These are phyloP conservation scores for Lentithecium fluviatile DNA, from an alignment of 495 filamentous ascomycete species.

Conservation along the genomic window DNA sequence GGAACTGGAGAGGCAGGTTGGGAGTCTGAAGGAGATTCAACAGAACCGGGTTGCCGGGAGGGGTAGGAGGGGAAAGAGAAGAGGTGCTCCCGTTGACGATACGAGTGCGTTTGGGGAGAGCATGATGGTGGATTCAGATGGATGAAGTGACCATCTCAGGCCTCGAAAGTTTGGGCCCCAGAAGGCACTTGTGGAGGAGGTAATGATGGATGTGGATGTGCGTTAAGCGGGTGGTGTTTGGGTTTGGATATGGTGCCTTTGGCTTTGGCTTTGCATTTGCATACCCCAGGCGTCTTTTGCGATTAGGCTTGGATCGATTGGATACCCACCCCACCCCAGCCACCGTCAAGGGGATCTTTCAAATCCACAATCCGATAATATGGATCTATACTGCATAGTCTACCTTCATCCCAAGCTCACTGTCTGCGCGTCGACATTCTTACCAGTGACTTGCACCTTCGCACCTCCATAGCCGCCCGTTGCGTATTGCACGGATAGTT, in stretches of 20 bases:
- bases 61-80: conserved; percentile 20
- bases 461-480: neutral
- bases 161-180: too few relatives aligned
- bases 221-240: neutral
- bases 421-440: neutral
- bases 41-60: conserved; percentile 22
- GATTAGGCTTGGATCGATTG: too few relatives aligned
- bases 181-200: too few relatives aligned
- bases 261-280: neutral
- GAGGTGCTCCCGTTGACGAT: conserved; percentile 12
- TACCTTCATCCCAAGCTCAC: neutral
- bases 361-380: conserved; percentile 2
- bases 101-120: conserved; percentile 31
- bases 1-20: conserved; percentile 36
- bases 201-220: too few relatives aligned
- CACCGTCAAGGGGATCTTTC: too few relatives aligned
- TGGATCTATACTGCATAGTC: neutral
- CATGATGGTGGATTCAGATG: conserved; percentile 36
- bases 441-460: conserved; percentile 3
- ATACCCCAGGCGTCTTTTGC: neutral
- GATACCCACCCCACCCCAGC: too few relatives aligned
- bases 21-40: conserved; percentile 25
- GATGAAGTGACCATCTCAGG: neutral
- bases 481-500: conserved; percentile 22
- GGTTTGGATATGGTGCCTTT: neutral